Evolutionary conservation across 2,329 filamentous ascomycete genomes (phyloP).

Genomic region (Talaromyces sp.): DNA sequence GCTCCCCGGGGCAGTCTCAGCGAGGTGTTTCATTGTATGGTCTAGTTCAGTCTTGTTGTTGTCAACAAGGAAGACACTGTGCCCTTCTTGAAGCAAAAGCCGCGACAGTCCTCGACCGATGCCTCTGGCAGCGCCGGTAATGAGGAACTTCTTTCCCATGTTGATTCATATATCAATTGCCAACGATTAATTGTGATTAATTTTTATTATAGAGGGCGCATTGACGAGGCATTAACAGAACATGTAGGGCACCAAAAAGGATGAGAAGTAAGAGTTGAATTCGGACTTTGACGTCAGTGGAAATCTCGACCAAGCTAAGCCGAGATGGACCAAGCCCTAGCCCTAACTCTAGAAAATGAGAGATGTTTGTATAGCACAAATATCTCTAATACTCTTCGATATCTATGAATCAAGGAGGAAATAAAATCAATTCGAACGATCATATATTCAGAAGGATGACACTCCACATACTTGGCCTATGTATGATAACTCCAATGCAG

Average conservation of each 20-base stretch:
- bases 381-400: neutral
- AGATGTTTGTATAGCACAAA: neutral
- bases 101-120: slow-evolving; percentile 18
- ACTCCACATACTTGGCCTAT: neutral
- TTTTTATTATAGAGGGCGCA: neutral
- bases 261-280: neutral
- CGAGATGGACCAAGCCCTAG: neutral
- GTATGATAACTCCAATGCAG: neutral
- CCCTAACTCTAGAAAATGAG: neutral
- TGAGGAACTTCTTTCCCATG: slow-evolving; percentile 19
- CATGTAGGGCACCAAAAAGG: neutral
- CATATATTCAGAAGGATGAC: neutral
- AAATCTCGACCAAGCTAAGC: neutral
- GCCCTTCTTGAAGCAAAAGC: slow-evolving; percentile 13
- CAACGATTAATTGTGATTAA: neutral
- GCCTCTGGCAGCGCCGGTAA: slow-evolving; percentile 19
- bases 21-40: slow-evolving; percentile 3
- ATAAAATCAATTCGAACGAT: neutral
- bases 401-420: neutral
- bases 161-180: neutral
- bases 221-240: neutral
- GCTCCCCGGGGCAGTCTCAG: neutral
- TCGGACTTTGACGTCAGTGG: neutral
- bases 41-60: slow-evolving; percentile 16
- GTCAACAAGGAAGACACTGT: slow-evolving; percentile 19